Percentiles rank a stretch among this genome's conserved stretches.
phyloP scores from a whole-genome alignment of 208 protist species.

The Novymonas esmeraldas region DNA sequence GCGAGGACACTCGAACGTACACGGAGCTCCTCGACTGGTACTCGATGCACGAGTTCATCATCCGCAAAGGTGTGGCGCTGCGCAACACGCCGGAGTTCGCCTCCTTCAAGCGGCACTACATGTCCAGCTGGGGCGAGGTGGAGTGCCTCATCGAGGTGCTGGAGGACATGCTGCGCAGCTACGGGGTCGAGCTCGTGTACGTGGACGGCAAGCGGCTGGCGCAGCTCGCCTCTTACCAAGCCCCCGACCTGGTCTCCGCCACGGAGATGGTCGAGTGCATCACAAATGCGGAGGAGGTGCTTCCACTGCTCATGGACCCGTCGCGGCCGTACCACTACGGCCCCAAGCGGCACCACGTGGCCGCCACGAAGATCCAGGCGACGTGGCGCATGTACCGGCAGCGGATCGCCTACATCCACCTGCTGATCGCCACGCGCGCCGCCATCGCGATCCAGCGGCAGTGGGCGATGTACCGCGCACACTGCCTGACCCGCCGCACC shows the following conservation, averaged over 20 bases:
- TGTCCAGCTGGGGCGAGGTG: conserved; percentile 82
- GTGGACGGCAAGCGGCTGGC: conserved; percentile 92
- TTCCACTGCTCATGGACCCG: conserved; percentile 55
- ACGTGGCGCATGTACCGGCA: conserved; percentile 89
- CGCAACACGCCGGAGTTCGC: conserved; percentile 92
- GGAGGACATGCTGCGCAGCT: conserved; percentile 78
- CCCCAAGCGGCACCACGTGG: conserved; percentile 59
- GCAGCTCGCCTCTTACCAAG: conserved; percentile 69
- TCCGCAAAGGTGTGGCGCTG: conserved; percentile 88
- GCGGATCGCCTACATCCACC: conserved; percentile 77
- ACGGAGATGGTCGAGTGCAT: conserved; percentile 81
- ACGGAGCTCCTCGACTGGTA: conserved; percentile 92
- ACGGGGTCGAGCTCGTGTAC: conserved; percentile 87
- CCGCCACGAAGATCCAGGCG: conserved; percentile 89
- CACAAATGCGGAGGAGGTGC: conserved; percentile 82
- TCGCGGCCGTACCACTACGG: conserved; percentile 68
- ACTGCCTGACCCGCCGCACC: conserved; percentile 68
- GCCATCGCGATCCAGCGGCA: conserved; percentile 84
- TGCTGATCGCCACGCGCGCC: conserved; percentile 79
- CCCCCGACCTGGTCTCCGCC: conserved; percentile 40
- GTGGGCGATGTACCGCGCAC: conserved; percentile 80
- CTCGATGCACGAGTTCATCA: conserved; percentile 95
- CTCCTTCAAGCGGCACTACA: conserved; percentile 89
- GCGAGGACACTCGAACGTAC: conserved; percentile 89
- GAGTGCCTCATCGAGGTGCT: conserved; percentile 75